Evolutionary conservation across 1,284 basidiomycete species (phyloP).

Genomic region (Ceratorhiza oryzae-sativae): DNA sequence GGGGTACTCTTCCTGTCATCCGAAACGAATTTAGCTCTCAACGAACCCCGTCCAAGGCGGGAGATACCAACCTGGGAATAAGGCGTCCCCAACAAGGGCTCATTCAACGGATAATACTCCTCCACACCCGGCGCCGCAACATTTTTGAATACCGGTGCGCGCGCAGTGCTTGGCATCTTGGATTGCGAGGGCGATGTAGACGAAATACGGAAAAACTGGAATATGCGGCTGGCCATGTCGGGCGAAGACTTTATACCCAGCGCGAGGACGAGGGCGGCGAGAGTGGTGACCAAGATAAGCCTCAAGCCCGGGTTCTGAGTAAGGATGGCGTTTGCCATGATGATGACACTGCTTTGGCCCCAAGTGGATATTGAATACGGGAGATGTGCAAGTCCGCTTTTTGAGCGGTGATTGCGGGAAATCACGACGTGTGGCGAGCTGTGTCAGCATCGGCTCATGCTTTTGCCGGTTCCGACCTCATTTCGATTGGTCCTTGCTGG

Average conservation of each 20-base stretch:
- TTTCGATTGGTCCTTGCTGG: too few species aligned
- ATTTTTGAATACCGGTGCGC: constrained; percentile 8
- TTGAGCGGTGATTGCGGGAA: too few species aligned
- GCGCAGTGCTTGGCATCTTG: neutral
- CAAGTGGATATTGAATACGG: too few species aligned
- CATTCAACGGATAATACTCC: constrained; percentile 65
- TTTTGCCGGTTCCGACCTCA: too few species aligned
- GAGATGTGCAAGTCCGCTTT: too few species aligned
- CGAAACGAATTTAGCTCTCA: neutral
- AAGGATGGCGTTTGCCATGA: neutral
- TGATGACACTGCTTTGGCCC: constrained; percentile 56
- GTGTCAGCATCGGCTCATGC: too few species aligned
- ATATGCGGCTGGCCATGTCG: neutral
- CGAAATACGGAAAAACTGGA: constrained; percentile 5
- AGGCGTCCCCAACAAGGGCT: constrained; percentile 64
- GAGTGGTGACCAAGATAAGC: neutral
- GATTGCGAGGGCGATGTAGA: neutral
- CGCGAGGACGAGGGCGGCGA: neutral
- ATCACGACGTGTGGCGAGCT: too few species aligned
- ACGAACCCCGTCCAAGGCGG: neutral
- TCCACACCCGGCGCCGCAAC: constrained; percentile 21
- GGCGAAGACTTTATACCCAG: neutral
- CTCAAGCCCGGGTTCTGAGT: neutral
- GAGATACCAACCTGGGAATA: constrained; percentile 51
- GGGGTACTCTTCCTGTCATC: constrained; percentile 53